Evolutionary conservation across 345 rosid species (phyloP), one percentile per base, ranked within the genome.

Genomic region (Salix dunnii): DNA sequence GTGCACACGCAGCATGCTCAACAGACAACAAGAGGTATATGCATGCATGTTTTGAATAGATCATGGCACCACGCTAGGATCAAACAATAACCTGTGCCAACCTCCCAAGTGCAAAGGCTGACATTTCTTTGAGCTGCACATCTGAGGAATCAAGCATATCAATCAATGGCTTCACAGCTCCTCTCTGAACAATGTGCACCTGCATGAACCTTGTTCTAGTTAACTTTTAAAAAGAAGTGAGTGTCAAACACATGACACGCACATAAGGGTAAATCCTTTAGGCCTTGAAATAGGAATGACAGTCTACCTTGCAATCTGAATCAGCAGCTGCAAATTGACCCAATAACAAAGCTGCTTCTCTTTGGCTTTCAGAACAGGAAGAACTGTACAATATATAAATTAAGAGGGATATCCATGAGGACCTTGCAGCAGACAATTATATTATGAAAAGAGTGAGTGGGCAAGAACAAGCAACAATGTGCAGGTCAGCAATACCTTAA

Each of bases 291-390:
- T 23, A 79, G 46, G 67, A 78, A 73, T 13, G 40, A 43, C 35
- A 49, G 38, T 67, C 72, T 81, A 91, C 95, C 94, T 91, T 91
- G 85, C 92, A 92, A 68, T 91, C 91, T 61, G 91, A 86, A 88
- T 91, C 94, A 76, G 89, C 89, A 6, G 91, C 86, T 67, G 95
- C 93, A 87, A 92, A 92, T 84, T 92, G 95, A 76, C 97, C 95
- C 60, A 92, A 72, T 76, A 92, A 82, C 38, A 91, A 77, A 36
- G 95, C 95, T 53, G 95, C 93, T 87, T 92, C 97, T 77, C 95
- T 86, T 75, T 89, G 90, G 76, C 89, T 91, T 75, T 92, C 95
- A 40, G 83, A 76, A 79, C 94, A 91, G 75, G 84, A 63, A 25
- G 97, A 89, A 75, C 97, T 92, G 86, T 74, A 51, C 65, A 53